These are phyloP conservation scores for Colletotrichum nymphaeae DNA, from an alignment of 2,329 filamentous ascomycete genomes.

Conservation along the genomic window DNA sequence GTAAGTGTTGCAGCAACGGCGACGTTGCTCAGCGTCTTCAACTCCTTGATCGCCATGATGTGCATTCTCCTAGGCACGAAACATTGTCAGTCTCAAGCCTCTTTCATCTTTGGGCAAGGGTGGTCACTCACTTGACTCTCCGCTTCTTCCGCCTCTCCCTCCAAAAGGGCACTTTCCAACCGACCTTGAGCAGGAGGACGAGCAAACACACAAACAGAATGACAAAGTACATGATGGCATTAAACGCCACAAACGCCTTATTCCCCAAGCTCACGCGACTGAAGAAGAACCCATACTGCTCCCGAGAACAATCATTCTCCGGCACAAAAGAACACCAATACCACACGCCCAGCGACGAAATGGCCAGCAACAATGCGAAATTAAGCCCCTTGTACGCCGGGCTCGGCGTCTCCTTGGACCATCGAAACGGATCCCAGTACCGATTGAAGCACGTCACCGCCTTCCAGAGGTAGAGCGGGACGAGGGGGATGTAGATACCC, in stretches of 20 bases:
- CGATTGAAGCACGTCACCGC: constrained; percentile 44
- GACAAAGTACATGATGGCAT: constrained; percentile 45
- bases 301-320: constrained; percentile 37
- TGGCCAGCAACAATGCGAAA: constrained; percentile 41
- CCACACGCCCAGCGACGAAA: constrained; percentile 46
- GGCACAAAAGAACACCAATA: constrained; percentile 44
- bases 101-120: neutral
- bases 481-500: constrained; percentile 45
- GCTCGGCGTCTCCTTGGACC: constrained; percentile 42
- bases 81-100: neutral
- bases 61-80: constrained; percentile 27
- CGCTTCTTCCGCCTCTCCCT: constrained; percentile 36
- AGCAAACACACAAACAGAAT: constrained; percentile 40
- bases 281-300: constrained; percentile 47
- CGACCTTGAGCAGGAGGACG: constrained; percentile 40
- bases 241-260: constrained; percentile 42
- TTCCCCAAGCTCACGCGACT: constrained; percentile 42
- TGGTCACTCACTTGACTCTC: constrained; percentile 38
- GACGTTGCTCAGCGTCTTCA: constrained; percentile 43
- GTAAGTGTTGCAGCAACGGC: constrained; percentile 36
- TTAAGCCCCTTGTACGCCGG: constrained; percentile 41
- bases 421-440: constrained; percentile 44
- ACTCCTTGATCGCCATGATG: constrained; percentile 40
- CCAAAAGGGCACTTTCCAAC: constrained; percentile 38
- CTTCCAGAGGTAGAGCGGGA: constrained; percentile 49